These are phyloP conservation scores for Jimgerdemannia flammicorona DNA, from an alignment of 192 early-diverging fungal genomes.

Conservation along the genomic window DNA sequence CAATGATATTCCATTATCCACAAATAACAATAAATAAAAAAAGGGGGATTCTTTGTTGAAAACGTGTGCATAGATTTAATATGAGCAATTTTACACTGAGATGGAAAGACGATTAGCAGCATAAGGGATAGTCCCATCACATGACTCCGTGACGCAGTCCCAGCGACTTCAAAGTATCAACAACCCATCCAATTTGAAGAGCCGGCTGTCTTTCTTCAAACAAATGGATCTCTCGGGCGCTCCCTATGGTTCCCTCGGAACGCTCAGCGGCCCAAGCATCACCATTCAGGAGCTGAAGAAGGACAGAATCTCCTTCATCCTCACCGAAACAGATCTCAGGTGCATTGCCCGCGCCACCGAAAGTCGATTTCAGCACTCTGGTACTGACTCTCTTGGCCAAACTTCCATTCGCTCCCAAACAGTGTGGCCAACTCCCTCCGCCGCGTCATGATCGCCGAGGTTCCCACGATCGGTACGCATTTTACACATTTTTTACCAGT, in stretches of 20 bases:
- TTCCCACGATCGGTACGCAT: constrained; percentile 87
- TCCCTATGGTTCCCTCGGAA: constrained; percentile 15
- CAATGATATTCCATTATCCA: no score
- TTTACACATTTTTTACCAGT: background rate
- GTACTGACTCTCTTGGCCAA: background rate
- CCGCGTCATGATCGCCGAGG: constrained; percentile 96
- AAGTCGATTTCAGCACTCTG: background rate
- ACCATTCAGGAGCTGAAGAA: constrained; percentile 53
- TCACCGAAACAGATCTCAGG: constrained; percentile 86
- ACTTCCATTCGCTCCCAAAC: background rate
- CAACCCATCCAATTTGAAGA: background rate
- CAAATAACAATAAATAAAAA: no score
- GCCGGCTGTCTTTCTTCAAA: background rate
- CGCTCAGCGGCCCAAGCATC: constrained; percentile 47
- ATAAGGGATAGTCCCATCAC: background rate
- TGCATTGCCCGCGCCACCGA: constrained; percentile 4
- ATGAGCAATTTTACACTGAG: no score
- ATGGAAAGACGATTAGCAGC: no score
- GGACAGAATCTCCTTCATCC: constrained; percentile 71
- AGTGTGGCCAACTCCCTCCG: constrained; percentile 91
- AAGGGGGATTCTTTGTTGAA: no score
- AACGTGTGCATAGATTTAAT: no score
- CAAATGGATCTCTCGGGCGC: background rate
- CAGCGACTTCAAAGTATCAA: no score
- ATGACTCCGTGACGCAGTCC: background rate